Conservation (phyloP, 208 protist genomes). For the Acanthamoeba triangularis region DNA sequence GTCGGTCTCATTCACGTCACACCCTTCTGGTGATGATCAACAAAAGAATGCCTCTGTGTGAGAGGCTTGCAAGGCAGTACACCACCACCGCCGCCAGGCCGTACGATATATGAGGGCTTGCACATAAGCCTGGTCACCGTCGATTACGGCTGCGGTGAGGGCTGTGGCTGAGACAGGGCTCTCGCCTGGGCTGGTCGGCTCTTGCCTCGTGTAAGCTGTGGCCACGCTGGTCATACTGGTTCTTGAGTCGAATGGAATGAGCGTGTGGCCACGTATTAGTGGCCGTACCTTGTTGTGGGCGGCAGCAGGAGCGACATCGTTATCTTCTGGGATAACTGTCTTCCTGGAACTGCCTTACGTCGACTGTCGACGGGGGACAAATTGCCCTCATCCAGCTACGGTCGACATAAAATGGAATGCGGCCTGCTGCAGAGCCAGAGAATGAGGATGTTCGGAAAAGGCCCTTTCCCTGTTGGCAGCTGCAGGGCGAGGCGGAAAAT, state of each 20-base stretch:
- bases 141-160: neutral
- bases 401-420: neutral
- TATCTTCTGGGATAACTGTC: neutral
- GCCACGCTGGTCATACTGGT: neutral
- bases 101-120: neutral
- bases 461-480: no score
- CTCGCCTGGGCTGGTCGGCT: neutral
- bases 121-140: neutral
- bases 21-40: neutral
- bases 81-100: neutral
- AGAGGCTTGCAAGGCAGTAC: neutral
- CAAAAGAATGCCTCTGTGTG: neutral
- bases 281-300: no score
- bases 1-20: neutral
- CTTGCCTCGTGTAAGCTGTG: neutral
- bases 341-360: neutral
- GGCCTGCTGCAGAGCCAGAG: no score
- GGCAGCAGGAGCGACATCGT: no score
- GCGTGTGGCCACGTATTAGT: neutral
- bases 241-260: neutral
- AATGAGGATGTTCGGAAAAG: no score
- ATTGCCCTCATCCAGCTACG: fast-evolving
- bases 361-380: neutral
- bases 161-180: no score
- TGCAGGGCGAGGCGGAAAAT: no score